These are phyloP conservation scores for Penicillium italicum DNA, from an alignment of 2,329 filamentous ascomycete genomes.

Conservation along the genomic window DNA sequence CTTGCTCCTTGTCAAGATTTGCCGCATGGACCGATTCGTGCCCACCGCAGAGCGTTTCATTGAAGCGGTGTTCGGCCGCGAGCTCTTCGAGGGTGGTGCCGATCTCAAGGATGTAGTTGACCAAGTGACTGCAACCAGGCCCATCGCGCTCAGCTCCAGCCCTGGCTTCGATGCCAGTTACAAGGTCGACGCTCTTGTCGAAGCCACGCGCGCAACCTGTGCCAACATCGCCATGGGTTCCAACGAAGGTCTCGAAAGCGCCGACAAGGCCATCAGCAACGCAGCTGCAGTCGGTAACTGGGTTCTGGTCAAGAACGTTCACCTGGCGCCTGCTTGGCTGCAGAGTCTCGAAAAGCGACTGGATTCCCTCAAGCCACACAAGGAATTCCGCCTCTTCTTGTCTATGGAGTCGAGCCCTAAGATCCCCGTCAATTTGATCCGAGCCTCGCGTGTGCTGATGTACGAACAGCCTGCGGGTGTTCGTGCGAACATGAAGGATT, in stretches of 20 bases:
- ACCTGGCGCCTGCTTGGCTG: constrained; percentile 91
- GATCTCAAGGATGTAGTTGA: constrained; percentile 81
- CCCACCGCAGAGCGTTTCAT: constrained; percentile 91
- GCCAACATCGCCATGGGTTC: constrained; percentile 99
- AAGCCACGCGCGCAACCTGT: constrained; percentile 75
- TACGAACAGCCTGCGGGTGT: constrained; percentile 98
- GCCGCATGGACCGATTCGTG: constrained; percentile 92
- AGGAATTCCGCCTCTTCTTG: constrained; percentile 89
- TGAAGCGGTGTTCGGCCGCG: constrained; percentile 74
- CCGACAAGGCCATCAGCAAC: constrained; percentile 91
- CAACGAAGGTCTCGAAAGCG: constrained; percentile 84
- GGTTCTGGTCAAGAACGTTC: constrained; percentile 99
- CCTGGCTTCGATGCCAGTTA: constrained; percentile 98
- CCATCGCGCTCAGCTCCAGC: constrained; percentile 88
- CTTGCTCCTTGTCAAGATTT: constrained; percentile 88
- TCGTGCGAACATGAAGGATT: constrained; percentile 97
- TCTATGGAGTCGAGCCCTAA: constrained; percentile 97
- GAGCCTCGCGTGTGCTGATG: constrained; percentile 90
- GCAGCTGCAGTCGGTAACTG: constrained; percentile 89
- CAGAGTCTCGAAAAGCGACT: constrained; percentile 97
- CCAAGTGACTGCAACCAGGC: constrained; percentile 77
- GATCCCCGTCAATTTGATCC: constrained; percentile 92
- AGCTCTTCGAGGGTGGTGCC: constrained; percentile 77
- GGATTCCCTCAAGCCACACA: constrained; percentile 88
- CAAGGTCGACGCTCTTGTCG: constrained; percentile 94